Evolutionary conservation across 768 basidiomycete genomes (phyloP), one percentile per base, ranked within the genome.

Genomic region (Paxillus involutus): DNA sequence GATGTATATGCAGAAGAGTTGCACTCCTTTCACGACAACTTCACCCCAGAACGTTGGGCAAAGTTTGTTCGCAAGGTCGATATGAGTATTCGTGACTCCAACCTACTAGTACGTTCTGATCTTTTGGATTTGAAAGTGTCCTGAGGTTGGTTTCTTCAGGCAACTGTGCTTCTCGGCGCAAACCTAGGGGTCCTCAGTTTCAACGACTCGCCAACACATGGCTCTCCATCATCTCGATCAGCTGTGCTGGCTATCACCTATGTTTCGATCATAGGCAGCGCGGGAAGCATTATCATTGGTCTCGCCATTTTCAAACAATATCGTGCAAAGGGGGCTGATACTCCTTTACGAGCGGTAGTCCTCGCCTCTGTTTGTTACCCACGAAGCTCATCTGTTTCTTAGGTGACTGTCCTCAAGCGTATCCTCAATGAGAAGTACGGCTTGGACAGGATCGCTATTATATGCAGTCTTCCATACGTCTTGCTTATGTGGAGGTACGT

Each of bases 401-500:
- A 69, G 68, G 57, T 69, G 14, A 44, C 56, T 14, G 57, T 67
- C 3, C 44, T 69, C 49, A 67, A 61, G 44, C 68, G 65, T 4
- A 69, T 69, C 13, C 49, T 69, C 5, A 56, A 60, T 12, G 55
- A 61, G 26, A 46, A 47, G 8, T 56, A 66, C 17, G 73, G 74
- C 13, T 56, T 73, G 3, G 75, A 76, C 46, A 62, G 68, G 12
- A 61, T 78, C 30, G 65, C 76, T 6, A 71, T 77, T 33, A 63
- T 73, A 47, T 77, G 71, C 46, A 73, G 71, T 52, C 67, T 77
- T 41, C 75, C 75, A 6, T 73, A 76, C 33, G 72, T 72, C 35
- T 53, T 75, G 7, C 60, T 77, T 40, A 68, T 77, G 67, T 77
- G 73, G 69, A 60, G 70, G 76, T 76, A 48, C 50, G 71, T 47